Evolutionary conservation across 371 early-diverging fungal species (phyloP), one percentile per base, ranked within the genome.

Genomic region (Rhizomucor pusillus): DNA sequence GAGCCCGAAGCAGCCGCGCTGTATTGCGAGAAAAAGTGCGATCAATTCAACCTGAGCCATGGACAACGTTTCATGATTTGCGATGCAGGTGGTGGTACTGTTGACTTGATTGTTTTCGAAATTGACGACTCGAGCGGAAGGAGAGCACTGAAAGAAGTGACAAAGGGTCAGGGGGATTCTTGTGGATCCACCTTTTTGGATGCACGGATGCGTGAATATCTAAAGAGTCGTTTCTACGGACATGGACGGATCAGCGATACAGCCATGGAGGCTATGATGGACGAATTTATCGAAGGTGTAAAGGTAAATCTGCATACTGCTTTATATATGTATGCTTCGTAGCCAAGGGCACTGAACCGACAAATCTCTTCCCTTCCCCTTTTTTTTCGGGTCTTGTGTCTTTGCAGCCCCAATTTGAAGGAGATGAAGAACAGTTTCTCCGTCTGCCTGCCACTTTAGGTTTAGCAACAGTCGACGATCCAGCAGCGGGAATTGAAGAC

Each of bases 11-110:
- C 83, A 47, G 83, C 83, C 3, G 84, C 84, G 23, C 62, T 84
- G 59, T 84, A 83, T 54, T 83, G 83, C 43, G 80, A 83, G 52
- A 73, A 69, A 53, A 83, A 83, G 53, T 77, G 80, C 5, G 83
- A 83, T 14, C 83, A 83, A 50, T 83, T 83, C 58, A 83, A 83
- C 62, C 55, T 83, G 25, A 65, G 57, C 5, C 79, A 80, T 53
- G 83, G 83, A 1, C 79, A 83, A 47, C 75, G 81, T 19, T 84
- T 81, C 46, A 81, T 84, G 84, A 80, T 84, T 41, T 81, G 82
- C 41, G 85, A 84, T 71, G 82, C 82, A 33, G 85, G 85, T 45
- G 85, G 85, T 34, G 85, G 85, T 43, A 84, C 85, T 3, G 85
- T 84, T 3, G 85, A 84, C 69, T 57, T 84, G 49, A 81, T 83